Percentiles rank a stretch among this genome's conserved stretches.
Conservation (phyloP, 164 flowering plant species). For the Nelumbo lutea region DNA sequence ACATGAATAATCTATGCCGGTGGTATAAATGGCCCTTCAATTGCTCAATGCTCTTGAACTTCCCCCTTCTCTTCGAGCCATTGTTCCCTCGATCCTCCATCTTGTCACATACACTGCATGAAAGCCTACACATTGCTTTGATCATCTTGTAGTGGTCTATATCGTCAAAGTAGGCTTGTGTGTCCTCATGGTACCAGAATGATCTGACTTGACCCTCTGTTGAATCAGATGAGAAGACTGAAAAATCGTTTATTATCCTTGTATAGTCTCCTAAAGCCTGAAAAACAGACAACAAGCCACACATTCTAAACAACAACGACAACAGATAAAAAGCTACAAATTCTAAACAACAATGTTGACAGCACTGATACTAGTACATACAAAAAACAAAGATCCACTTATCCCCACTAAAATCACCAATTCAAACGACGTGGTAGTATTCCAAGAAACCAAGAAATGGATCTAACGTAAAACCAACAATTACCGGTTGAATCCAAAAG, state of each 20-base stretch:
- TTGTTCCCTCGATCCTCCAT: constrained; percentile 47
- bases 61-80: constrained; percentile 43
- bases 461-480: too few species aligned
- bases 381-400: not conserved
- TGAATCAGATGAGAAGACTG: constrained; percentile 53
- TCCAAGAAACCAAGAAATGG: too few species aligned
- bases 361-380: not conserved
- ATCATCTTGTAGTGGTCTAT: constrained; percentile 85
- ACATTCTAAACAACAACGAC: not conserved
- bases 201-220: constrained; percentile 67
- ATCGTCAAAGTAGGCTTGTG: constrained; percentile 81
- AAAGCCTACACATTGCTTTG: constrained; percentile 93
- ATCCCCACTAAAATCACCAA: too few species aligned
- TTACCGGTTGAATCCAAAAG: too few species aligned
- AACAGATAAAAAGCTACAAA: constrained; percentile 2
- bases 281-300: constrained; percentile 8
- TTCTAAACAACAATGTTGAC: too few species aligned
- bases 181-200: constrained; percentile 90
- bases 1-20: constrained; percentile 70
- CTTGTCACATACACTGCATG: constrained; percentile 79
- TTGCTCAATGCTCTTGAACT: constrained; percentile 67
- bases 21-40: constrained; percentile 78
- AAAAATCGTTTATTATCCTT: constrained; percentile 58
- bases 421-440: too few species aligned
- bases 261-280: constrained; percentile 95